Evolutionary conservation across 2,329 filamentous ascomycete genomes (phyloP).

Genomic region (Penicillium sp.): DNA sequence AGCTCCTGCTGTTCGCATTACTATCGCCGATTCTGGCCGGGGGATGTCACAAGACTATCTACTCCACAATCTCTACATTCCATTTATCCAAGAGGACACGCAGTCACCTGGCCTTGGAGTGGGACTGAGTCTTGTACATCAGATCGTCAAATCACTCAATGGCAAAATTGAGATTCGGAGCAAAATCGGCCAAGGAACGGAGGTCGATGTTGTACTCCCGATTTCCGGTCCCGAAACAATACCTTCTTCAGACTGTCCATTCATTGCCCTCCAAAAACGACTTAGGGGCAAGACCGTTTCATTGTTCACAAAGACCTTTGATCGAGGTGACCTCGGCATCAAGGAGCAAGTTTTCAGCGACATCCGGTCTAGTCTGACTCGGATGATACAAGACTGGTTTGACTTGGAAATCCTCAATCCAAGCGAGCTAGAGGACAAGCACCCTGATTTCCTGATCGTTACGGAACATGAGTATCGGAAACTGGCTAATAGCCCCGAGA

Average conservation of each 20-base stretch:
- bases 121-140: conserved; percentile 61
- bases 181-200: conserved; percentile 27
- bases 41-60: conserved; percentile 35
- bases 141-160: conserved; percentile 33
- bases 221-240: conserved; percentile 8
- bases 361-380: conserved; percentile 16
- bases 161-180: conserved; percentile 31
- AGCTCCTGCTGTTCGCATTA: conserved; percentile 19
- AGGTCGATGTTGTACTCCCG: conserved; percentile 23
- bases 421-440: conserved; percentile 10
- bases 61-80: conserved; percentile 50
- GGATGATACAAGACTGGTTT: conserved; percentile 25
- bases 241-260: not conserved
- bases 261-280: conserved; percentile 7
- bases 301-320: conserved; percentile 21
- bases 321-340: conserved; percentile 16
- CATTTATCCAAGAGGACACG: conserved; percentile 63
- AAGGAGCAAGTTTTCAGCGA: conserved; percentile 13
- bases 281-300: conserved; percentile 19
- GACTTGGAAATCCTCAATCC: conserved; percentile 17
- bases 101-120: conserved; percentile 62
- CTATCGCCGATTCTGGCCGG: conserved; percentile 30
- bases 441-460: conserved; percentile 22
- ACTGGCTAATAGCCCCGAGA: not conserved
- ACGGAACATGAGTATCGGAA: conserved; percentile 26